These are phyloP conservation scores for Gossypium sturtianum DNA, from an alignment of 345 rosid species.

Conservation along the genomic window DNA sequence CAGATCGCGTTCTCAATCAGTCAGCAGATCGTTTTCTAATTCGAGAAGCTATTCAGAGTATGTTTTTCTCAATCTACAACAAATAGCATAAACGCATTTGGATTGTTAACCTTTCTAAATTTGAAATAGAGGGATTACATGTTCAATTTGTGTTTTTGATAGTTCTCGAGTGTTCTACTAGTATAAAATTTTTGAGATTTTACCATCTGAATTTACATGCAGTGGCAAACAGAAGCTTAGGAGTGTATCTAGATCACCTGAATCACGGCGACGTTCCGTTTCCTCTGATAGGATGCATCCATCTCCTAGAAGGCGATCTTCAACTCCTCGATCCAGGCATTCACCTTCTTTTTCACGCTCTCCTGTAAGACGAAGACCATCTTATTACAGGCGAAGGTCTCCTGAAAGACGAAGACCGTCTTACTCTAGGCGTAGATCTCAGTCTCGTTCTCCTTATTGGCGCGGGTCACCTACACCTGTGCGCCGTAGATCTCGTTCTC, in stretches of 20 bases:
- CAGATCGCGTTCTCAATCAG: conserved; percentile 50
- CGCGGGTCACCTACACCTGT: conserved; percentile 18
- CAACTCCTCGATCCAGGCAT: conserved; percentile 45
- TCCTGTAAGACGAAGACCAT: conserved; percentile 34
- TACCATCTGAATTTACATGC: conserved; percentile 12
- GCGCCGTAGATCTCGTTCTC: conserved; percentile 22
- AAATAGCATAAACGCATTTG: conserved; percentile 4
- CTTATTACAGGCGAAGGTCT: conserved; percentile 12
- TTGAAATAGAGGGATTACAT: not conserved
- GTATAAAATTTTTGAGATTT: not conserved
- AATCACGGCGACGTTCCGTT: conserved; percentile 25
- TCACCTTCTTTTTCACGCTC: conserved; percentile 31
- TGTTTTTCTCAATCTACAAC: conserved; percentile 6
- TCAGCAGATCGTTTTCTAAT: conserved; percentile 51
- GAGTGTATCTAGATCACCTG: conserved; percentile 69
- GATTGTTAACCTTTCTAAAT: not conserved
- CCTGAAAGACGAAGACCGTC: conserved; percentile 34
- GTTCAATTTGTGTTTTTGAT: not conserved
- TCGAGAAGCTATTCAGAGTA: conserved; percentile 68
- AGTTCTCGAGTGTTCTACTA: not conserved
- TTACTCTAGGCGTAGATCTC: conserved; percentile 17
- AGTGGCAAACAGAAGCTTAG: conserved; percentile 49
- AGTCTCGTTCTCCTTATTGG: conserved; percentile 1
- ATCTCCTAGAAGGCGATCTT: conserved; percentile 46
- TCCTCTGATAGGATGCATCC: conserved; percentile 28